These are phyloP conservation scores for Phialophora chinensis DNA, from an alignment of 2,329 filamentous ascomycete genomes.

Conservation along the genomic window DNA sequence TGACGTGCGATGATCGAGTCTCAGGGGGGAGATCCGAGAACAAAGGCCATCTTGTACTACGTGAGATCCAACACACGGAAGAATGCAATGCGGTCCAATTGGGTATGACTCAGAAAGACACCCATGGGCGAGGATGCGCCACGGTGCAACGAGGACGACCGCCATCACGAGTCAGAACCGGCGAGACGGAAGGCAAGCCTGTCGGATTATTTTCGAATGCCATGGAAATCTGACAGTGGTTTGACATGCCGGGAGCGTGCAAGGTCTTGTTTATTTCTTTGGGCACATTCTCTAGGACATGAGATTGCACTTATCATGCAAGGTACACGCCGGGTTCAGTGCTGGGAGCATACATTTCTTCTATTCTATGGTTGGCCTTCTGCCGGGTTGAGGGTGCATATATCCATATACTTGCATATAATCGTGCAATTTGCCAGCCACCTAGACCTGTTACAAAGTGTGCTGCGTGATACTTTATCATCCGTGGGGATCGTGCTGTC, in stretches of 20 bases:
- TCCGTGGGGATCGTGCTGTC: not conserved
- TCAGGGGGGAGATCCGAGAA: slow-evolving; percentile 8
- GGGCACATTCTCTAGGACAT: not conserved
- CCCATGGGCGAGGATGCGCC: not conserved
- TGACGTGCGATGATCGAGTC: slow-evolving; percentile 10
- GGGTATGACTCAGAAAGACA: slow-evolving; percentile 22
- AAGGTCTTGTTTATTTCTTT: not conserved
- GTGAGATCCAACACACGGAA: slow-evolving; percentile 8
- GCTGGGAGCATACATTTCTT: not conserved
- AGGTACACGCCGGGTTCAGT: not conserved
- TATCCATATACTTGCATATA: not conserved
- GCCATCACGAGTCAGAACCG: not conserved
- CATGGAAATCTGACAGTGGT: not conserved
- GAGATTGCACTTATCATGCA: not conserved
- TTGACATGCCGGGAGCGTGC: not conserved
- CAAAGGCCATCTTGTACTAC: slow-evolving; percentile 24
- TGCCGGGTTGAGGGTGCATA: not conserved
- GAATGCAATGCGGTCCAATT: slow-evolving; percentile 11
- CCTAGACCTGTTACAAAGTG: not conserved
- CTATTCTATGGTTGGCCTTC: not conserved
- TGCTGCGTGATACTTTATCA: not conserved
- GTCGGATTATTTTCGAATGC: not conserved
- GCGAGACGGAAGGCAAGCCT: not conserved
- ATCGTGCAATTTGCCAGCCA: not conserved
- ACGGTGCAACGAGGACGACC: not conserved